A percentile compares a stretch with the other conserved stretches of the same genome.
phyloP scores from a whole-genome alignment of 768 basidiomycete species.

The Leccinum obscurum region DNA sequence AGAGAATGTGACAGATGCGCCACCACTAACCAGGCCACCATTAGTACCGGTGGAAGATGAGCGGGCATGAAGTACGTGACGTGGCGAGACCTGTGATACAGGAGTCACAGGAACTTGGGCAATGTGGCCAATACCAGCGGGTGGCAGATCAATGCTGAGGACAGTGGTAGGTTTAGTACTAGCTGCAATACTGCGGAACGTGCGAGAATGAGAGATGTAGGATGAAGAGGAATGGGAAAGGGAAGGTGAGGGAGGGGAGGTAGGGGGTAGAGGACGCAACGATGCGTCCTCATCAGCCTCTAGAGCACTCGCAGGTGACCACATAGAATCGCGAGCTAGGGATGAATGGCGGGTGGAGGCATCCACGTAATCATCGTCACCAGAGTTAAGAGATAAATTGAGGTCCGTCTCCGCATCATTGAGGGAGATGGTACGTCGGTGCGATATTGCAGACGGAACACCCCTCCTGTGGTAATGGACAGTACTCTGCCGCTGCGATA shows the following conservation, averaged over 20 bases:
- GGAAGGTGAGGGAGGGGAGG: constrained; percentile 82
- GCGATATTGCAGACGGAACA: constrained; percentile 27
- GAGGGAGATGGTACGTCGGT: constrained; percentile 64
- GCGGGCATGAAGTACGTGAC: constrained; percentile 60
- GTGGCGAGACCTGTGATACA: constrained; percentile 45
- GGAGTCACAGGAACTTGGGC: constrained; percentile 78
- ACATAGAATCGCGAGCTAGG: constrained; percentile 68
- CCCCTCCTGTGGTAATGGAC: constrained; percentile 19
- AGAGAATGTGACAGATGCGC: constrained; percentile 72
- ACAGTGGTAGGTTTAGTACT: constrained; percentile 96
- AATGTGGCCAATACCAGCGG: constrained; percentile 87
- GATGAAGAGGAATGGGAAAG: constrained; percentile 84
- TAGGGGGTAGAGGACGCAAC: constrained; percentile 85
- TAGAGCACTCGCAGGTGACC: constrained; percentile 72
- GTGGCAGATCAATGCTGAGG: constrained; percentile 81
- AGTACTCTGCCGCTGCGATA: constrained; percentile 29
- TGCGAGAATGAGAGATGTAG: constrained; percentile 77
- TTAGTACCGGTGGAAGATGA: constrained; percentile 57
- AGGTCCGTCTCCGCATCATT: constrained; percentile 55
- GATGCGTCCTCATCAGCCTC: constrained; percentile 97
- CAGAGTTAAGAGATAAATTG: constrained; percentile 37
- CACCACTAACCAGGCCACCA: constrained; percentile 44
- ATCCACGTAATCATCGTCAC: constrained; percentile 43
- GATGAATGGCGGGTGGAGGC: constrained; percentile 56
- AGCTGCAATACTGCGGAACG: constrained; percentile 79